A percentile compares a stretch with the other conserved stretches of the same genome.
phyloP scores from a whole-genome alignment of 192 early-diverging fungal species.

The Coemansia sp. region DNA sequence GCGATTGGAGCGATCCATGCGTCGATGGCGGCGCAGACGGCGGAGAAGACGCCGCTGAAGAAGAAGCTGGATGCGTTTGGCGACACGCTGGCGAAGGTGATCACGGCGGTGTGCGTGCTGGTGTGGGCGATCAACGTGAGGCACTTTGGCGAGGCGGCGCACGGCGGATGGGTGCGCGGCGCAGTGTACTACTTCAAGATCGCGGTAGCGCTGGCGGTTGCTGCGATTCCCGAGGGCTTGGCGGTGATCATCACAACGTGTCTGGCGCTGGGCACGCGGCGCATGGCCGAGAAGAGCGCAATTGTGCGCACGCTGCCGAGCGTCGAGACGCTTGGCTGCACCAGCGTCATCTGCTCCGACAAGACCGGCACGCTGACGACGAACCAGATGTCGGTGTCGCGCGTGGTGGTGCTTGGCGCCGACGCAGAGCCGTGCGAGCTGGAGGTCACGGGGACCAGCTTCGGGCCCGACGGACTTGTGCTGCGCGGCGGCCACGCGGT shows the following conservation, averaged over 20 bases:
- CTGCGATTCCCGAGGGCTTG: constrained; percentile 98
- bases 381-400: constrained; percentile 94
- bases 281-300: constrained; percentile 94
- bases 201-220: constrained; percentile 96
- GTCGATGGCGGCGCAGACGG: constrained; percentile 78
- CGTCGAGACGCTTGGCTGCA: constrained; percentile 97
- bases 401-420: constrained; percentile 59
- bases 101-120: constrained; percentile 69
- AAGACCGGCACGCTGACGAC: constrained; percentile 99
- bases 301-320: constrained; percentile 90
- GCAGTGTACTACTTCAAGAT: constrained; percentile 99
- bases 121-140: constrained; percentile 98
- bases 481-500: constrained; percentile 52
- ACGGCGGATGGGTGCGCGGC: constrained; percentile 91
- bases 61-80: constrained; percentile 96
- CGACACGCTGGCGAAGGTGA: constrained; percentile 75
- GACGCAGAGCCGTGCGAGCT: constrained; percentile 63
- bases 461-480: constrained; percentile 79
- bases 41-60: constrained; percentile 96
- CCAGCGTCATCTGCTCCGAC: constrained; percentile 97
- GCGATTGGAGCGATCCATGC: constrained; percentile 94
- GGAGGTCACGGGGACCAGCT: constrained; percentile 80
- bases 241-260: constrained; percentile 99
- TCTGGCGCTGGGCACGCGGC: constrained; percentile 93
- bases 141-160: constrained; percentile 88